Conservation (phyloP, 352 stramenopile species). For the Blastocystis sp. region DNA sequence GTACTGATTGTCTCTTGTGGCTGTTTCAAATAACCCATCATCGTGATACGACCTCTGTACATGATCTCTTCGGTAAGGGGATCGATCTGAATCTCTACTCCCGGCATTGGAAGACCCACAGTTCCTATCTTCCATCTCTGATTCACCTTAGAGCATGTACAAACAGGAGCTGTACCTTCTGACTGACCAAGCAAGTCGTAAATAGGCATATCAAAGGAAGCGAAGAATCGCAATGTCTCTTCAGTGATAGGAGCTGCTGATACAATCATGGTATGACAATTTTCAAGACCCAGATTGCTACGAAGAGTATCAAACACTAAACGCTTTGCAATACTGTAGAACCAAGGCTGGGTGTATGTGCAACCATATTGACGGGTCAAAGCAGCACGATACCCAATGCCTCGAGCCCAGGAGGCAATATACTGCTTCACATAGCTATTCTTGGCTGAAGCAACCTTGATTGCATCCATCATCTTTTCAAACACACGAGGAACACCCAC, state of each 20-base stretch:
- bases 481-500: conserved; percentile 79
- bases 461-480: conserved; percentile 77
- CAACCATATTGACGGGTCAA: conserved; percentile 80
- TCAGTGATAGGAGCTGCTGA: conserved; percentile 84
- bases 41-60: conserved; percentile 45
- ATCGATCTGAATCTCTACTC: neutral
- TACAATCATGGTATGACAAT: conserved; percentile 61
- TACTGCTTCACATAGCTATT: conserved; percentile 86
- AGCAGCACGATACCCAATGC: conserved; percentile 70
- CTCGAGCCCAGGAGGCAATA: conserved; percentile 85
- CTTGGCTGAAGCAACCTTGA: conserved; percentile 75
- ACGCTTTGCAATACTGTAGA: conserved; percentile 82
- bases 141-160: conserved; percentile 71
- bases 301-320: conserved; percentile 75
- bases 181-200: conserved; percentile 89
- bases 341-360: conserved; percentile 80
- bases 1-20: conserved; percentile 77
- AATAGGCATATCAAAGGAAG: conserved; percentile 86
- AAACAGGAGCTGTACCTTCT: conserved; percentile 81
- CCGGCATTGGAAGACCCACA: conserved; percentile 16
- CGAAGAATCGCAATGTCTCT: conserved; percentile 90
- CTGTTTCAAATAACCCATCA: conserved; percentile 71
- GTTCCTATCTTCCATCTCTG: conserved; percentile 71
- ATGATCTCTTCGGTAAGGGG: conserved; percentile 5
- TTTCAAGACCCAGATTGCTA: conserved; percentile 21